Evolutionary conservation across 192 early-diverging fungal genomes (phyloP).

Genomic region (Pilaira anomala): DNA sequence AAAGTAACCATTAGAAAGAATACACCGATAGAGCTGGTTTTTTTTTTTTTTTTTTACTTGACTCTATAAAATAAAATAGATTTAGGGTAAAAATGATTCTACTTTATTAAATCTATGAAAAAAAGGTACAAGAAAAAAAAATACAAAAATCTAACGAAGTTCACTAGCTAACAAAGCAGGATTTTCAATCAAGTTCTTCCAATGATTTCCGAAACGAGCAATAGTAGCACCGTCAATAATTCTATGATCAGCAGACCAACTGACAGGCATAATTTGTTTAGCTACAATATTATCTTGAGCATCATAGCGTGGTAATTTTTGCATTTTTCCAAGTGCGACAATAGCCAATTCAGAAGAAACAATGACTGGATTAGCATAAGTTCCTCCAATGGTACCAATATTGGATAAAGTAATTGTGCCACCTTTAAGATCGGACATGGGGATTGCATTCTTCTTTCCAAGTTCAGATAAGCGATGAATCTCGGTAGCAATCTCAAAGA

Average conservation of each 20-base stretch:
- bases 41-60: too few species aligned
- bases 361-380: slow-evolving; percentile 83
- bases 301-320: slow-evolving; percentile 82
- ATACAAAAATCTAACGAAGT: slow-evolving; percentile 39
- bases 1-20: too few species aligned
- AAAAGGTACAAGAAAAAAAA: too few species aligned
- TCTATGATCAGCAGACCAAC: slow-evolving; percentile 95
- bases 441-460: slow-evolving; percentile 59
- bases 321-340: slow-evolving; percentile 82
- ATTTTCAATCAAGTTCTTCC: slow-evolving; percentile 86
- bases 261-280: slow-evolving; percentile 72
- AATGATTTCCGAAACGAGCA: slow-evolving; percentile 82
- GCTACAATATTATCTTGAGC: slow-evolving; percentile 60
- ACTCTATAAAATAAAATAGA: too few species aligned
- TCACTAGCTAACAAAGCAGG: slow-evolving; percentile 71
- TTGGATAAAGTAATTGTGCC: slow-evolving; percentile 94
- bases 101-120: too few species aligned
- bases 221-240: slow-evolving; percentile 95
- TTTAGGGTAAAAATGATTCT: too few species aligned
- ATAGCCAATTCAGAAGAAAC: slow-evolving; percentile 87
- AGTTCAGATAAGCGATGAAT: slow-evolving; percentile 67
- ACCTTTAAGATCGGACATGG: slow-evolving; percentile 67
- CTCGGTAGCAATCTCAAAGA: slow-evolving; percentile 88
- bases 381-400: slow-evolving; percentile 93
- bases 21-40: too few species aligned